phyloP scores from a whole-genome alignment of 2,329 filamentous ascomycete species.

The Thelonectria olida region DNA sequence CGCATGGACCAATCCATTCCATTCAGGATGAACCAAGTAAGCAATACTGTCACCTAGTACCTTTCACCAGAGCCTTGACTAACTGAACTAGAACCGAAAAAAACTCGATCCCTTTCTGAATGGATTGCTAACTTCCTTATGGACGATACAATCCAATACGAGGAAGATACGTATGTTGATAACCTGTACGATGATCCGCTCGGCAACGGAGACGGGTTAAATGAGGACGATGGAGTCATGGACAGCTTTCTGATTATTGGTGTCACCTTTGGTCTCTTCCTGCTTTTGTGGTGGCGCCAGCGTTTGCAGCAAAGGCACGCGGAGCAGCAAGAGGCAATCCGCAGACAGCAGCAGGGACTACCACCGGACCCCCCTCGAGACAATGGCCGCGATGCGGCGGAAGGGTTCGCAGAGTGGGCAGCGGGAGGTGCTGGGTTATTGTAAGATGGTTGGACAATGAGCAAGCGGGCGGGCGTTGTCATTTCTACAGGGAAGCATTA shows the following conservation, averaged over 20 bases:
- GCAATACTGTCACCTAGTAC: slow-evolving; percentile 36
- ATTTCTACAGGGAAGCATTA: slow-evolving; percentile 36
- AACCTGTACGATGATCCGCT: slow-evolving; percentile 65
- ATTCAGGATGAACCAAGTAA: slow-evolving; percentile 89
- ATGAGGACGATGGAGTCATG: slow-evolving; percentile 77
- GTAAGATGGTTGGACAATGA: slow-evolving; percentile 2
- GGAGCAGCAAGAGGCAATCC: slow-evolving; percentile 45
- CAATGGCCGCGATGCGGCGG: slow-evolving; percentile 32
- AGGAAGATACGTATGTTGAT: slow-evolving; percentile 67
- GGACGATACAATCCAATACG: slow-evolving; percentile 72
- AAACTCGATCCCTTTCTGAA: slow-evolving; percentile 81
- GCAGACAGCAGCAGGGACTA: slow-evolving; percentile 45
- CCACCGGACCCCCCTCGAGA: slow-evolving; percentile 38
- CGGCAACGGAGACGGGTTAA: slow-evolving; percentile 67
- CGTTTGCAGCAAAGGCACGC: slow-evolving; percentile 69
- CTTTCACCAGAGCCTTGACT: slow-evolving; percentile 27
- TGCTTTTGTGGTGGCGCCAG: slow-evolving; percentile 84
- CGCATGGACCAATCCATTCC: slow-evolving; percentile 88
- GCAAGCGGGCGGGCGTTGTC: slow-evolving; percentile 25
- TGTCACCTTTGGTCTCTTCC: slow-evolving; percentile 76
- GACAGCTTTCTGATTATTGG: slow-evolving; percentile 87
- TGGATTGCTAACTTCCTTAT: slow-evolving; percentile 90
- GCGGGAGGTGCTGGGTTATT: slow-evolving; percentile 48
- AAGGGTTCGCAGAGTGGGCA: slow-evolving; percentile 48
- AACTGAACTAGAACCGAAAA: slow-evolving; percentile 66